phyloP scores from a whole-genome alignment of 305 asterid genomes.

The Rubia peregrina region DNA sequence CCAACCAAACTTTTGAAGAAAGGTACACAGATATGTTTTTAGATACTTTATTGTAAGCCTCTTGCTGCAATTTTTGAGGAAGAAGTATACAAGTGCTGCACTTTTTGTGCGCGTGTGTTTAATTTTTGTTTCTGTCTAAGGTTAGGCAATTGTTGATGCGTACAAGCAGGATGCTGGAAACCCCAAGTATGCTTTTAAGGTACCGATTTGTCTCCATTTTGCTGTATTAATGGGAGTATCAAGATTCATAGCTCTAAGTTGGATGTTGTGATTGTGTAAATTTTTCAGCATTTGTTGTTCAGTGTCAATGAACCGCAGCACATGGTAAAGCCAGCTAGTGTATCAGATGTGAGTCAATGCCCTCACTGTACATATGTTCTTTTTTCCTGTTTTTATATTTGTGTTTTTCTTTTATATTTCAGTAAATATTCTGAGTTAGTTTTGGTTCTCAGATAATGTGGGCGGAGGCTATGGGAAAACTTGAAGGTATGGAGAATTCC shows the following conservation, averaged over 20 bases:
- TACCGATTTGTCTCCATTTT: constrained; percentile 24
- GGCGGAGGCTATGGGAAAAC: constrained; percentile 95
- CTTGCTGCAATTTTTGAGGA: background rate
- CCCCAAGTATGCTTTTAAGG: constrained; percentile 88
- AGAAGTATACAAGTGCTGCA: background rate
- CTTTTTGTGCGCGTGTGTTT: background rate
- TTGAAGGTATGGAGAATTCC: constrained; percentile 95
- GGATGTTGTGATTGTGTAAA: constrained; percentile 13
- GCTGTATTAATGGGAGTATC: background rate
- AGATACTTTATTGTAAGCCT: background rate
- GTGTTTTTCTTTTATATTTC: constrained; percentile 16
- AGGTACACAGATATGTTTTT: constrained; percentile 28
- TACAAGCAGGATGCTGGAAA: constrained; percentile 86
- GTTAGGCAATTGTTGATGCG: constrained; percentile 78
- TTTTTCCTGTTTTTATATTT: constrained; percentile 8
- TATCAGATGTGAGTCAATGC: constrained; percentile 79
- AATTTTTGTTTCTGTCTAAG: constrained; percentile 5
- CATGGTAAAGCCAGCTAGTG: constrained; percentile 78
- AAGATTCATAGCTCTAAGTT: background rate
- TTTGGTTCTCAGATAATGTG: constrained; percentile 78
- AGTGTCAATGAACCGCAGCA: constrained; percentile 82
- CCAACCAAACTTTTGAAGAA: constrained; percentile 41
- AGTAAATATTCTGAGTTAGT: constrained; percentile 33
- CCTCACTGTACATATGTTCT: constrained; percentile 4
- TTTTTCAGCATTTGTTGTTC: constrained; percentile 87